Conservation (phyloP, 441 rosid genomes). For the Geranium incanum region DNA sequence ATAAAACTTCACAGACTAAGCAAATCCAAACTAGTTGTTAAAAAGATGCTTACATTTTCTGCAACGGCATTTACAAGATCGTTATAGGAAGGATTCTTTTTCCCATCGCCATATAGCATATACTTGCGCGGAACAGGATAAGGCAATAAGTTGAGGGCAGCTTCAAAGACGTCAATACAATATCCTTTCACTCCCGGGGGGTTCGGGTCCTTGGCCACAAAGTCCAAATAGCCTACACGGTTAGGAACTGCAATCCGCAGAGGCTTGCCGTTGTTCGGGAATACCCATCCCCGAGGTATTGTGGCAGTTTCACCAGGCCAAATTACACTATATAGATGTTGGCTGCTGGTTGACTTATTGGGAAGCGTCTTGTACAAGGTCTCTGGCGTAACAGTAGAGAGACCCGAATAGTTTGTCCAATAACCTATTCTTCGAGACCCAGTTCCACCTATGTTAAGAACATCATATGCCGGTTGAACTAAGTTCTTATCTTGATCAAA, state of each 20-base stretch:
- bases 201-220: conserved; percentile 43
- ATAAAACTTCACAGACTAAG: conserved; percentile 3
- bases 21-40: not conserved
- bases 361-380: conserved; percentile 43
- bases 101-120: conserved; percentile 56
- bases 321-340: conserved; percentile 43
- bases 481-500: conserved; percentile 54
- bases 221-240: conserved; percentile 54
- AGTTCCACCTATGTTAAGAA: conserved; percentile 61
- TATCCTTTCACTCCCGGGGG: conserved; percentile 75
- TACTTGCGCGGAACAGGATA: conserved; percentile 71
- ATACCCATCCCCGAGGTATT: conserved; percentile 84
- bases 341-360: conserved; percentile 38
- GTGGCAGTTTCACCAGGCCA: conserved; percentile 68
- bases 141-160: conserved; percentile 69
- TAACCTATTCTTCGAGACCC: conserved; percentile 63
- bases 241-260: conserved; percentile 70
- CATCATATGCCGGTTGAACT: conserved; percentile 59
- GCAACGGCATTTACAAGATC: conserved; percentile 50
- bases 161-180: conserved; percentile 85
- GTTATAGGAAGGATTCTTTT: conserved; percentile 50
- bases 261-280: conserved; percentile 75
- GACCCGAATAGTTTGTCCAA: conserved; percentile 74
- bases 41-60: conserved; percentile 46
- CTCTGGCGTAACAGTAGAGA: conserved; percentile 60